Base-by-base conservation (phyloP, 805 yeast species). In the Saccharomyces eubayanus region DNA sequence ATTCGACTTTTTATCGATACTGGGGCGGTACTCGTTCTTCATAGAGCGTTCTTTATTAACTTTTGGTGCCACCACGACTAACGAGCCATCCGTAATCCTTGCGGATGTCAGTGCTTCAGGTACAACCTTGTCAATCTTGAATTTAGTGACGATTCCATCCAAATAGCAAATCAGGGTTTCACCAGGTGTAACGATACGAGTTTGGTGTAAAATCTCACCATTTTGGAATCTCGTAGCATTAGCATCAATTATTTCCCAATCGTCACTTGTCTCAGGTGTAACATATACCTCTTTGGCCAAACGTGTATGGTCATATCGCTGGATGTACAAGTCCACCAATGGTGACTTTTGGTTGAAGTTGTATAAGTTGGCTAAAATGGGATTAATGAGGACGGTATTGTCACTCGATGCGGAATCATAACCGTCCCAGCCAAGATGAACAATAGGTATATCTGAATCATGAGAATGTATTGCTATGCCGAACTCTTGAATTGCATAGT, bases 181-280 rank as follows among this genome's bases (percentile, higher is more conserved):
- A 48, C 76, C 73, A 20, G 77, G 50, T 0, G 82, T 73, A 0
- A 90, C 86, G 50, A 91, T 85, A 55, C 97, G 74, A 0, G 95
- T 83, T 65, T 92, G 97, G 53, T 84, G 81, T 36, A 92, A 72
- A 60, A 91, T 76, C 57, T 80, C 80, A 16, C 43, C 43, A 48
- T 82, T 80, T 64, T 92, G 97, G 28, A 92, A 77, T 46, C 77
- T 79, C 29, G 78, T 82, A 1, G 96, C 92, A 67, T 92, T 87
- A 2, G 86, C 69, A 64, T 91, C 96, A 2, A 90, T 87, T 28
- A 88, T 72, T 59, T 91, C 97, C 97, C 97, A 92, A 65, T 92
- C 99, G 5, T 85, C 77, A 1, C 83, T 68, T 0, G 88, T 77
- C 20, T 79, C 70, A 0, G 98, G 98, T 62, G 88, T 96, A 47